These are phyloP conservation scores for Venturiaceae sp. DNA, from an alignment of 2,329 filamentous ascomycete genomes.

Conservation along the genomic window DNA sequence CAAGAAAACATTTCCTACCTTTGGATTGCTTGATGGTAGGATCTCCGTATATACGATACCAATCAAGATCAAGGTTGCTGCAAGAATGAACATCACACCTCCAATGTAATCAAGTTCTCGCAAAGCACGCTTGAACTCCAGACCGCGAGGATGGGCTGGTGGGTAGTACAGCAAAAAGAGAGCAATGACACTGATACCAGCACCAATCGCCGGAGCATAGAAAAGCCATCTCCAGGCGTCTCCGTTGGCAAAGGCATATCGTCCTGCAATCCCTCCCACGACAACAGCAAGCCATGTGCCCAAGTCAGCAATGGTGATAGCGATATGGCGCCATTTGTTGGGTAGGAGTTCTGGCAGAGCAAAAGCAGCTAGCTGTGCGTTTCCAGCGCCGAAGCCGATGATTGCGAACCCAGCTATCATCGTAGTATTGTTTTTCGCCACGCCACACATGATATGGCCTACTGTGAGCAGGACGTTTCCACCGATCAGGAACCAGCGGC, in stretches of 20 bases:
- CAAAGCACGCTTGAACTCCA: conserved; percentile 14
- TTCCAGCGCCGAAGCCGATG: conserved; percentile 6
- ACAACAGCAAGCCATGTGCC: conserved; percentile 35
- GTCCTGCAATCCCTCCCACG: conserved; percentile 8
- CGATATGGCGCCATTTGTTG: conserved; percentile 25
- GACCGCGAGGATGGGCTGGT: conserved; percentile 9
- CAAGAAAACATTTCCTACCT: too few relatives aligned
- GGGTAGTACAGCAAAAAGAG: conserved; percentile 10
- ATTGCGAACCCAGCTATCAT: conserved; percentile 9
- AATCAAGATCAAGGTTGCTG: conserved; percentile 19
- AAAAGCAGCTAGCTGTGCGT: conserved; percentile 13
- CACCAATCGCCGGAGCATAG: neutral
- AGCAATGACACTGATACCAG: conserved; percentile 1
- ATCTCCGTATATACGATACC: conserved; percentile 16
- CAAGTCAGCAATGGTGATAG: conserved; percentile 32
- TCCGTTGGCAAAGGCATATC: conserved; percentile 9
- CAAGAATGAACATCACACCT: conserved; percentile 20
- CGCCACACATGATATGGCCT: conserved; percentile 10
- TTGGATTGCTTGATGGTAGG: conserved; percentile 4
- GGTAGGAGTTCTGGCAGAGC: conserved; percentile 16
- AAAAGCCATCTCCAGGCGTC: conserved; percentile 1
- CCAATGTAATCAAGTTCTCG: conserved; percentile 23
- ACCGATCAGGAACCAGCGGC: conserved; percentile 10
- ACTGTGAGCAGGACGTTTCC: conserved; percentile 4
- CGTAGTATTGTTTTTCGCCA: conserved; percentile 9